Evolutionary conservation across 805 yeast genomes (phyloP).

Genomic region (Metschnikowia bowlesiae): DNA sequence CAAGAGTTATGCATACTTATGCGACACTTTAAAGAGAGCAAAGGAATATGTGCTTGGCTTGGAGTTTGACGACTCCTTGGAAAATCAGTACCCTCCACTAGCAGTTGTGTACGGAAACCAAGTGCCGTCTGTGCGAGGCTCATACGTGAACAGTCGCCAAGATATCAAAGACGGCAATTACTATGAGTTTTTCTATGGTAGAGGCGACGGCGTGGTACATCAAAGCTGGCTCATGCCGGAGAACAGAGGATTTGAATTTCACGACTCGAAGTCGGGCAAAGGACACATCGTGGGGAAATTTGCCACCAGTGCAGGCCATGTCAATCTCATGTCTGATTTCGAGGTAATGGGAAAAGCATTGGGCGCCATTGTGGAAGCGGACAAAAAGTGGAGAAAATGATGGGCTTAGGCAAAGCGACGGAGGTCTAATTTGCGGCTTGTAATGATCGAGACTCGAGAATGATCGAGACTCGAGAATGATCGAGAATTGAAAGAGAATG

Average conservation of each 20-base stretch:
- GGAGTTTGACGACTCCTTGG: constrained; percentile 46
- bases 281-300: constrained; percentile 65
- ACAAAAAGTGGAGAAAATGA: constrained; percentile 32
- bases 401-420: background rate
- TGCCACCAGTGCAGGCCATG: constrained; percentile 68
- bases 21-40: constrained; percentile 56
- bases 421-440: no score
- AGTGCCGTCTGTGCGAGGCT: constrained; percentile 83
- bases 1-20: constrained; percentile 62
- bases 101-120: constrained; percentile 76
- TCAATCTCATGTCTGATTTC: constrained; percentile 70
- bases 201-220: constrained; percentile 92
- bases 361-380: constrained; percentile 57
- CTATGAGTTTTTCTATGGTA: constrained; percentile 74
- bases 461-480: no score
- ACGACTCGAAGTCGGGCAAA: constrained; percentile 24
- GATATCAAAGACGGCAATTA: constrained; percentile 71
- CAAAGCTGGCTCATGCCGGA: constrained; percentile 82
- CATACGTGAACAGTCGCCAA: constrained; percentile 55
- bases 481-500: no score
- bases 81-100: constrained; percentile 67
- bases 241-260: constrained; percentile 51
- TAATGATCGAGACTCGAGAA: no score
- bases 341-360: constrained; percentile 70
- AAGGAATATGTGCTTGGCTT: constrained; percentile 55